Base-by-base conservation (phyloP, 1,284 basidiomycete genomes). In the Rhizoctonia solani region DNA sequence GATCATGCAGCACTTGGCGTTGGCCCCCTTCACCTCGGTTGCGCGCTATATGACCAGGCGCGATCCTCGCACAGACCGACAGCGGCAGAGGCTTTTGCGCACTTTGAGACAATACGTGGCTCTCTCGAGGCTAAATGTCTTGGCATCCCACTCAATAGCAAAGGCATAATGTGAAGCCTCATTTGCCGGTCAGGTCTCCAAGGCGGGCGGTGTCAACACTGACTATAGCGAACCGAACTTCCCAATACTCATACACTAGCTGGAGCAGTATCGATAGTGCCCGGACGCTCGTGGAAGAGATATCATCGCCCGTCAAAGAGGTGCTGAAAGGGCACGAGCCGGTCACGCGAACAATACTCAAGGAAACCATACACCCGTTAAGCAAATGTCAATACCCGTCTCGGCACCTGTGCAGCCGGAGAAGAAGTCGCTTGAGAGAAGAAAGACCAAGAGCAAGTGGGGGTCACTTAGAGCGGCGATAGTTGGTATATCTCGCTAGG, bases 41-140 rank as follows among this genome's bases (percentile, higher is more conserved):
- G 58, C 46, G 50, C 58, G 58, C 19, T 61, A 49, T 23, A 61
- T 61, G 58, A 61, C 58, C 13, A 61, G 46, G 46, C 58, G 46
- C 21, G 58, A 61, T 50, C 58, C 58, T 13, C 58, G 58, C 39
- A 50, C 46, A 23, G 58, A 21, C 58, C 58, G 9, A 61, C 58
- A 37, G 44, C 58, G 2, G 46, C 58, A n/a, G 58, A 61, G 27
- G 58, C 58, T 1, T 50, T 61, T 50, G 58, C 58, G 14, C 58
- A 61, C 16, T 61, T 61, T 39, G 58, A 61, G 32, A 61, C 58
- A 4, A 61, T 61, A 30, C 44, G 58, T 8, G 46, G 58, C 29
- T 61, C 58, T 14, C 58, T 61, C 14, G 58, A 61, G 23, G 46
- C 42, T 11, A 61, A 50, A 50, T 50, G 32, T 19, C 58, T 61